Evolutionary conservation across 495 filamentous ascomycete genomes (phyloP).

Genomic region (Geopyxis carbonaria): DNA sequence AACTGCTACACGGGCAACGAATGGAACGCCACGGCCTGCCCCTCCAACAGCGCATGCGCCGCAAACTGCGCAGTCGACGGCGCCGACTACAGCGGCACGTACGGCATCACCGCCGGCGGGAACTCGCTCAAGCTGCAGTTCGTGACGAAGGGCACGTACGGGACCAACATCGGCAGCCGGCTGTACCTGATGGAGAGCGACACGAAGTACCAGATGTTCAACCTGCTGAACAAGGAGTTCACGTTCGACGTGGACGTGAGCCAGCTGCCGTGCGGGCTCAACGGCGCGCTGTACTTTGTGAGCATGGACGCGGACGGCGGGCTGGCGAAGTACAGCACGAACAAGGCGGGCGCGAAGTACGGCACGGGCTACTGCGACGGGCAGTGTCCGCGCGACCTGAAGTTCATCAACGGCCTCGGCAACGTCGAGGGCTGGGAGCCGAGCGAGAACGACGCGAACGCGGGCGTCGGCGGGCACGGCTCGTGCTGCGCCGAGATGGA

Average conservation of each 20-base stretch:
- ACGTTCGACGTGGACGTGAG: slow-evolving; percentile 52
- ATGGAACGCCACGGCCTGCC: slow-evolving; percentile 40
- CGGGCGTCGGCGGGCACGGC: slow-evolving; percentile 41
- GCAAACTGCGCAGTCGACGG: slow-evolving; percentile 44
- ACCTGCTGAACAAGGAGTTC: slow-evolving; percentile 45
- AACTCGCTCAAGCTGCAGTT: slow-evolving; percentile 39
- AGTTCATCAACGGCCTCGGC: slow-evolving; percentile 51
- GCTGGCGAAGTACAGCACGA: slow-evolving; percentile 33
- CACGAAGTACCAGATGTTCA: slow-evolving; percentile 37
- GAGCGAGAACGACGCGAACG: slow-evolving; percentile 33
- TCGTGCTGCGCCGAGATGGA: slow-evolving; percentile 62
- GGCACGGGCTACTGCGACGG: slow-evolving; percentile 65
- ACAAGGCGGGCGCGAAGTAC: slow-evolving; percentile 51
- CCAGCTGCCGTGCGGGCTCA: slow-evolving; percentile 49
- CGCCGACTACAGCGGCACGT: slow-evolving; percentile 38
- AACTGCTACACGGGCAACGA: slow-evolving; percentile 50
- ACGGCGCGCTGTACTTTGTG: slow-evolving; percentile 54
- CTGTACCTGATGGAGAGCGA: slow-evolving; percentile 40
- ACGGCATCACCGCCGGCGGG: slow-evolving; percentile 39
- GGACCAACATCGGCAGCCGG: slow-evolving; percentile 39
- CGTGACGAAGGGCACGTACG: slow-evolving; percentile 28
- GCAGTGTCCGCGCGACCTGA: slow-evolving; percentile 49
- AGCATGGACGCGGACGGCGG: slow-evolving; percentile 50
- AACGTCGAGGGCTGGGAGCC: slow-evolving; percentile 41
- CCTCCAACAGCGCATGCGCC: slow-evolving; percentile 38